phyloP scores from a whole-genome alignment of 2,329 filamentous ascomycete genomes.

The Sporothrix pseudoabietina region DNA sequence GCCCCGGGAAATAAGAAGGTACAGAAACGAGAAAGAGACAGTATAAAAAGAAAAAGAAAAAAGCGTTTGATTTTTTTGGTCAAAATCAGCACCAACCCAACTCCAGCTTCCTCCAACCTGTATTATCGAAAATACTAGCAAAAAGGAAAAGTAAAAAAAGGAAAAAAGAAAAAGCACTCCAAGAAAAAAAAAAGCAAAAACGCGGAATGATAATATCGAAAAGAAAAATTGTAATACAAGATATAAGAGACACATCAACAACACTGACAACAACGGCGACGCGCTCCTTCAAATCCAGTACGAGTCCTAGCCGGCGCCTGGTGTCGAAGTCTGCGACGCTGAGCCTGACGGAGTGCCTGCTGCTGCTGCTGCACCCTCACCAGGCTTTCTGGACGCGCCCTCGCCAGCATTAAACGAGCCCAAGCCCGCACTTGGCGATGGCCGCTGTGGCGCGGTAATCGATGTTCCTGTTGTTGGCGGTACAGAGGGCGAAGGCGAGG shows the following conservation, averaged over 20 bases:
- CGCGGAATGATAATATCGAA: conserved; percentile 24
- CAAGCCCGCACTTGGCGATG: neutral
- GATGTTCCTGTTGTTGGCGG: conserved; percentile 1
- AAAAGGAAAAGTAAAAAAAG: neutral
- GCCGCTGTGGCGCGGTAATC: conserved; percentile 10
- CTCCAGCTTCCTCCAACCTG: conserved; percentile 25
- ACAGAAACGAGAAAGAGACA: conserved; percentile 18
- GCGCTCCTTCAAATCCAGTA: neutral
- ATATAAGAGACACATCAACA: neutral
- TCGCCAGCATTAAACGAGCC: neutral
- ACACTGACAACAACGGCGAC: neutral
- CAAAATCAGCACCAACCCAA: conserved; percentile 19
- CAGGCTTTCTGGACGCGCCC: neutral
- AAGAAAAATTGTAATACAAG: neutral
- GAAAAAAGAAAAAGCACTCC: neutral
- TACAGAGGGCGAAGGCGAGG: neutral
- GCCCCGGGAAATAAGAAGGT: neutral
- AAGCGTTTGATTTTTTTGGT: conserved; percentile 19
- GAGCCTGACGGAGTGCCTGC: conserved; percentile 7
- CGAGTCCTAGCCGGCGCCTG: neutral
- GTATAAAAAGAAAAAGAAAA: neutral
- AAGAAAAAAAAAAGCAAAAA: neutral
- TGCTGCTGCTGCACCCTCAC: neutral
- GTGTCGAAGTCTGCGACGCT: conserved; percentile 21
- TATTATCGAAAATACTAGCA: conserved; percentile 20